Evolutionary conservation across 2,329 filamentous ascomycete genomes (phyloP).

Genomic region (Catunica adiposa): DNA sequence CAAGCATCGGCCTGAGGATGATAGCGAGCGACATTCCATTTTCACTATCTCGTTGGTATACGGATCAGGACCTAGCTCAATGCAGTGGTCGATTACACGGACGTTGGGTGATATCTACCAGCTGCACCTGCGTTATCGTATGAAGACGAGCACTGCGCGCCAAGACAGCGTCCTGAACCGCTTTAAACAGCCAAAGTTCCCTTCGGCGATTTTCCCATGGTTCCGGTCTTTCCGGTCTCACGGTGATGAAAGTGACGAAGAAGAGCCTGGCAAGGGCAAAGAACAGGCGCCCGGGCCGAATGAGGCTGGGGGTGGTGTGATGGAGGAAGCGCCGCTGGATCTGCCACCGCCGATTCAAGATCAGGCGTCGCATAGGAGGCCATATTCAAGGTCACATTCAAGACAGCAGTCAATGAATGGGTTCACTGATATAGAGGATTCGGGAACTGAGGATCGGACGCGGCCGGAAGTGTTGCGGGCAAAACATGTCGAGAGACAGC

Average conservation of each 20-base stretch:
- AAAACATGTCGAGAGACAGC: slow-evolving; percentile 65
- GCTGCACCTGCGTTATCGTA: slow-evolving; percentile 82
- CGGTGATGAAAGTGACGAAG: slow-evolving; percentile 61
- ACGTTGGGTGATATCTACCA: slow-evolving; percentile 83
- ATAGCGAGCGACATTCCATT: slow-evolving; percentile 56
- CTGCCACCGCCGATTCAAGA: slow-evolving; percentile 13
- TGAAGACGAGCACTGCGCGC: slow-evolving; percentile 51
- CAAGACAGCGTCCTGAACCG: slow-evolving; percentile 31
- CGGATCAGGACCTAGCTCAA: slow-evolving; percentile 82
- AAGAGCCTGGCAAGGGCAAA: slow-evolving; percentile 18
- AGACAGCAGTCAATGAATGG: slow-evolving; percentile 9
- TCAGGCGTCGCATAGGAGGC: not conserved
- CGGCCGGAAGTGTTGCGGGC: slow-evolving; percentile 25
- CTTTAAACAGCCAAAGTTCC: slow-evolving; percentile 70
- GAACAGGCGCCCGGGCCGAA: not conserved
- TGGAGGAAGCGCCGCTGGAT: slow-evolving; percentile 24
- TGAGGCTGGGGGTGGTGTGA: not conserved
- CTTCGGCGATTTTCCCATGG: slow-evolving; percentile 76
- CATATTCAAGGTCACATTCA: slow-evolving; percentile 2
- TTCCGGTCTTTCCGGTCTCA: slow-evolving; percentile 64
- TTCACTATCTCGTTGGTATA: slow-evolving; percentile 93
- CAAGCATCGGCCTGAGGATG: slow-evolving; percentile 45
- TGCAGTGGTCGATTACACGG: slow-evolving; percentile 88
- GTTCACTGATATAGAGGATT: slow-evolving; percentile 30
- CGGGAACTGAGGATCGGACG: slow-evolving; percentile 22